phyloP scores from a whole-genome alignment of 257 asterid genomes.

The Leptodermis oblonga region DNA sequence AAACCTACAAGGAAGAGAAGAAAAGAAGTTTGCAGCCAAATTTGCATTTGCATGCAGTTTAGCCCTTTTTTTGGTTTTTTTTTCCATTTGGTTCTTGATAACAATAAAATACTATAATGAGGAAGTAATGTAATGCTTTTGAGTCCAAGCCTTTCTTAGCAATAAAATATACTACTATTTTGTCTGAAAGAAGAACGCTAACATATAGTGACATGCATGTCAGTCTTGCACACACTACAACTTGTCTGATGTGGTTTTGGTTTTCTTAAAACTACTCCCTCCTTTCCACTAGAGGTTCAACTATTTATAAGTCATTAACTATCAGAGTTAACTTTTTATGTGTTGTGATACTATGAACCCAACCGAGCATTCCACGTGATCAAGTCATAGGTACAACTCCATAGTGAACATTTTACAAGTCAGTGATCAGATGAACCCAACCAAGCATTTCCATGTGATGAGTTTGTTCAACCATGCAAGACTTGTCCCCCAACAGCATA shows the following conservation, averaged over 20 bases:
- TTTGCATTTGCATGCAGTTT: neutral
- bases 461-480: slow-evolving; percentile 4
- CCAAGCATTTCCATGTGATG: neutral
- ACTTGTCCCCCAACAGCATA: slow-evolving; percentile 4
- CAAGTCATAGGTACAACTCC: no score
- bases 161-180: neutral
- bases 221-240: slow-evolving; percentile 9
- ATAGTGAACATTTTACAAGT: no score
- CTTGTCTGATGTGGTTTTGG: neutral
- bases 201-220: neutral
- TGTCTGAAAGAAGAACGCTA: neutral
- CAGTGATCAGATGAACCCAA: neutral
- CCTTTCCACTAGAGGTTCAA: no score
- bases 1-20: no score
- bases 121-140: slow-evolving; percentile 6
- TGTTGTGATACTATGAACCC: no score
- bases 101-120: slow-evolving; percentile 11
- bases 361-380: neutral
- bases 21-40: neutral
- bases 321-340: no score
- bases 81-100: neutral
- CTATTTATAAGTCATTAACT: no score
- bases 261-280: no score
- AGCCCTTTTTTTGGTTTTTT: neutral
- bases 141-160: neutral